Percentiles rank a stretch among this genome's conserved stretches.
These are phyloP conservation scores for Nothophytophthora sp. DNA, from an alignment of 352 stramenopile genomes.

Conservation along the genomic window DNA sequence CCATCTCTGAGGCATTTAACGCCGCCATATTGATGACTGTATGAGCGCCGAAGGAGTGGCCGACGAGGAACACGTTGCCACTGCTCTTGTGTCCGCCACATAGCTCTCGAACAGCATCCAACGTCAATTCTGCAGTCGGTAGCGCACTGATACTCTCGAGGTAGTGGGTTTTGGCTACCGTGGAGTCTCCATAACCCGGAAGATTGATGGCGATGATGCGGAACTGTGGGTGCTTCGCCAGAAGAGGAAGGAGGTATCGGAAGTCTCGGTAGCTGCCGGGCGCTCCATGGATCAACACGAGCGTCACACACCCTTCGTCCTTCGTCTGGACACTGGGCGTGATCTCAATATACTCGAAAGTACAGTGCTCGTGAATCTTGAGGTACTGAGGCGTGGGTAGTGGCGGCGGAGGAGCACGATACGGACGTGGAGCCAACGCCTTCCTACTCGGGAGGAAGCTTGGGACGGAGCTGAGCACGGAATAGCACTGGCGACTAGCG, in stretches of 20 bases:
- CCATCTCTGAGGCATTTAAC: too few species aligned
- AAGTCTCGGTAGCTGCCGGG: slow-evolving; percentile 59
- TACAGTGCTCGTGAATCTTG: slow-evolving; percentile 23
- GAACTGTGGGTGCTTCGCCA: slow-evolving; percentile 23
- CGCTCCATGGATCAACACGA: slow-evolving; percentile 60
- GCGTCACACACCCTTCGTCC: too few species aligned
- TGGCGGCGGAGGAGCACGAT: slow-evolving; percentile 15
- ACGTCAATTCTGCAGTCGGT: too few species aligned
- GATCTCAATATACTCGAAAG: slow-evolving; percentile 36
- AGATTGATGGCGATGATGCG: slow-evolving; percentile 62
- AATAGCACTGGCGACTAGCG: too few species aligned
- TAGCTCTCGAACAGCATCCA: too few species aligned
- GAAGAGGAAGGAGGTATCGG: slow-evolving; percentile 44
- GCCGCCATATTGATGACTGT: too few species aligned
- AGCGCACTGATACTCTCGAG: slow-evolving; percentile 19
- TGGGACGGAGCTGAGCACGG: too few species aligned
- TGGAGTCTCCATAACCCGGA: slow-evolving; percentile 44
- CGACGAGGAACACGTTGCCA: too few species aligned
- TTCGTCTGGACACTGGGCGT: too few species aligned
- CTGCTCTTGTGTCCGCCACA: too few species aligned
- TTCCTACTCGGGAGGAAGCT: slow-evolving; percentile 9
- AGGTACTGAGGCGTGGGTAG: slow-evolving; percentile 22
- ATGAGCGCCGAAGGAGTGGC: too few species aligned
- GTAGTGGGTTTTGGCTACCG: slow-evolving; percentile 21
- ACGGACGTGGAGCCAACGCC: slow-evolving; percentile 2